Conservation (phyloP, 345 rosid species). For the Eucalyptus urophylla region DNA sequence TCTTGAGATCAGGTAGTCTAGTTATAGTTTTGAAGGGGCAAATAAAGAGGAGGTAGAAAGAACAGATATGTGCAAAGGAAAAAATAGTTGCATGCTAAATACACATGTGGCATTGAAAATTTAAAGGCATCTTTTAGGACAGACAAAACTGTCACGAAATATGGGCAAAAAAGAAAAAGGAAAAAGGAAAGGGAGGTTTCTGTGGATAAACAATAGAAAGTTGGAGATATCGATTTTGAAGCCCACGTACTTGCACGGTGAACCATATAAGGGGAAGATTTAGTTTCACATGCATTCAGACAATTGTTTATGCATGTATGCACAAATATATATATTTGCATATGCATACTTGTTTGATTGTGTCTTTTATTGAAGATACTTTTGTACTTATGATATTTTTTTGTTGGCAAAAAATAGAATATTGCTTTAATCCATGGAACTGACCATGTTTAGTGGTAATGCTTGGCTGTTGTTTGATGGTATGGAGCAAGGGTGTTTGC, state of each 20-base stretch:
- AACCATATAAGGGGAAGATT: neutral
- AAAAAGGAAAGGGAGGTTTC: neutral
- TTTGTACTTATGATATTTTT: neutral
- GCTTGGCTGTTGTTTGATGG: neutral
- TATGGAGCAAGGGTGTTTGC: neutral
- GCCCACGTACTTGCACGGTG: neutral
- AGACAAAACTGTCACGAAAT: neutral
- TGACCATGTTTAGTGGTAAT: neutral
- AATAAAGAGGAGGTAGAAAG: neutral
- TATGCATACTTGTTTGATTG: neutral
- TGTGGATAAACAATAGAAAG: neutral
- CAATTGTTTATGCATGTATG: neutral
- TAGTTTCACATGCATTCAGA: neutral
- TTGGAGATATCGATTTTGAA: neutral
- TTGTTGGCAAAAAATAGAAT: neutral
- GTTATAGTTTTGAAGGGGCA: neutral
- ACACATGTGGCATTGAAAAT: neutral
- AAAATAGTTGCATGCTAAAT: neutral
- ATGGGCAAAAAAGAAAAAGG: neutral
- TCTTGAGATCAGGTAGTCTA: neutral
- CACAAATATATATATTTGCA: neutral
- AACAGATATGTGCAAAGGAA: neutral
- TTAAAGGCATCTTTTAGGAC: neutral
- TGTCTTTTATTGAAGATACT: neutral
- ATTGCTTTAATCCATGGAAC: neutral